Percentiles rank a stretch among this genome's conserved stretches.
These are phyloP conservation scores for Lophium mytilinum DNA, from an alignment of 495 filamentous ascomycete genomes.

Conservation along the genomic window DNA sequence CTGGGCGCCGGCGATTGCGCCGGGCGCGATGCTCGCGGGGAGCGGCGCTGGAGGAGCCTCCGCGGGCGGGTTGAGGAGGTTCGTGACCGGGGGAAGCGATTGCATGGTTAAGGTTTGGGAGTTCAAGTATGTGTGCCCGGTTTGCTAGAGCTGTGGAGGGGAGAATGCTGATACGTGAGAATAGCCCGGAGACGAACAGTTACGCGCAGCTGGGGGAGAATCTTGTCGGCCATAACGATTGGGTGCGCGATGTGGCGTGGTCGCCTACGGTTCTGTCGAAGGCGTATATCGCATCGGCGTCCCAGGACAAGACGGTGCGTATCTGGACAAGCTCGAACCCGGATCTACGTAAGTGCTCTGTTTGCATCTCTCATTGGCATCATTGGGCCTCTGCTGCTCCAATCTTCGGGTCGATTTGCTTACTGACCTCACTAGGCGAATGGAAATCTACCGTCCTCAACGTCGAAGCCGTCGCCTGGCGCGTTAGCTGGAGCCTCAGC, in stretches of 20 bases:
- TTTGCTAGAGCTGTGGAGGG: neutral
- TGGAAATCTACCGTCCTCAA: constrained; percentile 79
- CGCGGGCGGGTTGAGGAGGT: constrained; percentile 49
- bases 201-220: constrained; percentile 45
- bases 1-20: constrained; percentile 78
- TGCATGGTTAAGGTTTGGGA: constrained; percentile 89
- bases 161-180: neutral
- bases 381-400: neutral
- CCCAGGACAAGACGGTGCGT: constrained; percentile 92
- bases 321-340: constrained; percentile 73
- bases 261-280: constrained; percentile 87
- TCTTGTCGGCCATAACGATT: constrained; percentile 78
- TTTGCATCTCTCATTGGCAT: neutral
- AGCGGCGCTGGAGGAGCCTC: constrained; percentile 49
- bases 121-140: constrained; percentile 30
- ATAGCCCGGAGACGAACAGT: constrained; percentile 38
- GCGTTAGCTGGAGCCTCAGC: constrained; percentile 95
- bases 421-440: constrained; percentile 33
- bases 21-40: constrained; percentile 72
- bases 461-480: constrained; percentile 87
- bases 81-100: constrained; percentile 91
- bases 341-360: constrained; percentile 22
- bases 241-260: constrained; percentile 98
- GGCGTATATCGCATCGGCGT: constrained; percentile 87
- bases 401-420: constrained; percentile 1